phyloP scores from a whole-genome alignment of 805 yeast genomes.

The Cephaloascus fragrans region DNA sequence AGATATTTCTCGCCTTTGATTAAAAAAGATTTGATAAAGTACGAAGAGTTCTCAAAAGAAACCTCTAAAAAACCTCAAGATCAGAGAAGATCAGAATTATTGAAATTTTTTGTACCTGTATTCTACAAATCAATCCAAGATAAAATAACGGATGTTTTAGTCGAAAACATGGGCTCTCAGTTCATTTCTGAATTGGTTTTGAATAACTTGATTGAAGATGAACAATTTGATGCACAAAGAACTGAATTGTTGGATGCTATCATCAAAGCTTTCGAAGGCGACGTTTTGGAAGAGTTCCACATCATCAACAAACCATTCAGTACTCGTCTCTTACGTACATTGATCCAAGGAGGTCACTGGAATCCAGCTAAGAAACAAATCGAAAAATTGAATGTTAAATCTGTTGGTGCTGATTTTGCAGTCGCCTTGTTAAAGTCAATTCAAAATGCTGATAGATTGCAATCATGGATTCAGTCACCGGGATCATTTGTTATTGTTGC shows the following conservation, averaged over 20 bases:
- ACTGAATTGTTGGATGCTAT: conserved; percentile 45
- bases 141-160: conserved; percentile 40
- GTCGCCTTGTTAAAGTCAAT: conserved; percentile 34
- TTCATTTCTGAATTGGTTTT: conserved; percentile 68
- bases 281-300: conserved; percentile 56
- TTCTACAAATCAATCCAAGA: conserved; percentile 47
- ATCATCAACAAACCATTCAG: conserved; percentile 64
- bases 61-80: conserved; percentile 84
- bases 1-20: conserved; percentile 70
- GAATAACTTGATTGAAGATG: conserved; percentile 36
- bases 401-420: conserved; percentile 54
- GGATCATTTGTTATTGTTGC: conserved; percentile 81
- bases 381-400: conserved; percentile 29
- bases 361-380: conserved; percentile 50
- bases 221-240: conserved; percentile 27
- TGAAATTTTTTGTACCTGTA: conserved; percentile 53
- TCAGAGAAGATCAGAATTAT: conserved; percentile 63
- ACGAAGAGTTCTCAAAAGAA: conserved; percentile 48
- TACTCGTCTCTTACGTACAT: conserved; percentile 61
- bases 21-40: conserved; percentile 48
- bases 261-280: conserved; percentile 53
- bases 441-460: conserved; percentile 39
- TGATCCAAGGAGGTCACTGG: conserved; percentile 84
- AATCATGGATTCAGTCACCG: conserved; percentile 59
- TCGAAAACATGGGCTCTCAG: conserved; percentile 77